Evolutionary conservation across 345 rosid species (phyloP).

Genomic region (Lumnitzera racemosa): DNA sequence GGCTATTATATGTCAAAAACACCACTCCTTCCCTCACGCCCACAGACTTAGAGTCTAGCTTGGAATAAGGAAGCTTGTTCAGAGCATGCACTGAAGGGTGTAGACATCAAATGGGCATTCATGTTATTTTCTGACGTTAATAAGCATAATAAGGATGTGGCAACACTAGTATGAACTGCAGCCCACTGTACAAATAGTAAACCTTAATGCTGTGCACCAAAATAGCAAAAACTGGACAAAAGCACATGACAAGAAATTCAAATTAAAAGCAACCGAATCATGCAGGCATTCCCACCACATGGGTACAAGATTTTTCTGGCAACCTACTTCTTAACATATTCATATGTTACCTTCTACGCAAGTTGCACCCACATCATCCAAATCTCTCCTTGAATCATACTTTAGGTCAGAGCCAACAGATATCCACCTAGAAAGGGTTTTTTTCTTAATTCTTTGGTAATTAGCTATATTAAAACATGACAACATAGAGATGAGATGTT

Average conservation of each 20-base stretch:
- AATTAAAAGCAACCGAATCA: too few relatives aligned
- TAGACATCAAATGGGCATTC: conserved; percentile 8
- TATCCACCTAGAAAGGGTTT: conserved; percentile 65
- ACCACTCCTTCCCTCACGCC: conserved; percentile 89
- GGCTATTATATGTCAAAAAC: conserved; percentile 93
- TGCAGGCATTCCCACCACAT: not conserved
- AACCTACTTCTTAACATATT: not conserved
- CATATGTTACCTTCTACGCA: conserved; percentile 52
- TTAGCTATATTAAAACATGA: not conserved
- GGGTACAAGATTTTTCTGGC: not conserved
- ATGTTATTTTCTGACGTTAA: conserved; percentile 7
- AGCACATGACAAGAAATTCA: too few relatives aligned
- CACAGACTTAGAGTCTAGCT: conserved; percentile 90
- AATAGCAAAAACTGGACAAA: too few relatives aligned
- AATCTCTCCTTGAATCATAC: conserved; percentile 93
- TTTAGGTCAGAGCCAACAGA: conserved; percentile 97
- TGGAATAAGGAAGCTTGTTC: conserved; percentile 94
- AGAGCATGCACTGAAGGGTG: conserved; percentile 78
- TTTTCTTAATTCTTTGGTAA: not conserved
- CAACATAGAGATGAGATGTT: not conserved
- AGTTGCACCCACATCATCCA: conserved; percentile 92
- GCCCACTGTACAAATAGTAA: not conserved
- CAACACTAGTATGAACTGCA: not conserved
- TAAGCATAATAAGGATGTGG: not conserved
- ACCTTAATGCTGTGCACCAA: not conserved